Conservation (phyloP, 306 rosid species). For the Ziziphus jujuba region DNA sequence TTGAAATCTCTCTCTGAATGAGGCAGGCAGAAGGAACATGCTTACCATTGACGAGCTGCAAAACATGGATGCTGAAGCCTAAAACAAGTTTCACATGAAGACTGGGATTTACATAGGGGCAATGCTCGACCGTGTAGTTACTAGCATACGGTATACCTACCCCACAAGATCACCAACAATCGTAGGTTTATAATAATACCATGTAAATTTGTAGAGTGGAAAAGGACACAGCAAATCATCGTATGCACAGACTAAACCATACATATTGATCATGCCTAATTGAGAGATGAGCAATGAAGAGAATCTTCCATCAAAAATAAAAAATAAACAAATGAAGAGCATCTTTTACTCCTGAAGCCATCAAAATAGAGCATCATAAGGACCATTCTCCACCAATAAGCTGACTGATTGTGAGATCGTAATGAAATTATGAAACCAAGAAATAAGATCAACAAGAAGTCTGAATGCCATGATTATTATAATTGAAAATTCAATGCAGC, state of each 20-base stretch:
- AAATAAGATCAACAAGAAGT: neutral
- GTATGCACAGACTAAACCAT: neutral
- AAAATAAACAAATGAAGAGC: too few relatives aligned
- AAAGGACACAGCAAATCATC: too few relatives aligned
- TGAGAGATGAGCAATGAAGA: too few relatives aligned
- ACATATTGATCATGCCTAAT: neutral
- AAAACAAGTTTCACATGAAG: neutral
- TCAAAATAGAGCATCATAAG: too few relatives aligned
- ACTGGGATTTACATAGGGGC: neutral
- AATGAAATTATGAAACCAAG: neutral
- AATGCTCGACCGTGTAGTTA: too few relatives aligned
- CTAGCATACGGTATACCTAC: too few relatives aligned
- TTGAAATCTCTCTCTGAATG: neutral
- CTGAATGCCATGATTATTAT: neutral
- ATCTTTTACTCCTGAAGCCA: neutral
- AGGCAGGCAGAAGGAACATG: neutral
- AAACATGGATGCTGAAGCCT: neutral
- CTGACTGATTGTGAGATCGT: neutral
- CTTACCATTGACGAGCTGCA: neutral
- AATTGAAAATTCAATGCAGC: slow-evolving; percentile 5
- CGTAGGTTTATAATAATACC: too few relatives aligned
- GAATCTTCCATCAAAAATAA: too few relatives aligned
- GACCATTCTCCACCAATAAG: too few relatives aligned
- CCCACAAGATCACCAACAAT: too few relatives aligned
- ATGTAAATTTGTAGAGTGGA: too few relatives aligned